Conservation (phyloP, 2,329 filamentous ascomycete genomes). For the Trichophyton schoenleinii region DNA sequence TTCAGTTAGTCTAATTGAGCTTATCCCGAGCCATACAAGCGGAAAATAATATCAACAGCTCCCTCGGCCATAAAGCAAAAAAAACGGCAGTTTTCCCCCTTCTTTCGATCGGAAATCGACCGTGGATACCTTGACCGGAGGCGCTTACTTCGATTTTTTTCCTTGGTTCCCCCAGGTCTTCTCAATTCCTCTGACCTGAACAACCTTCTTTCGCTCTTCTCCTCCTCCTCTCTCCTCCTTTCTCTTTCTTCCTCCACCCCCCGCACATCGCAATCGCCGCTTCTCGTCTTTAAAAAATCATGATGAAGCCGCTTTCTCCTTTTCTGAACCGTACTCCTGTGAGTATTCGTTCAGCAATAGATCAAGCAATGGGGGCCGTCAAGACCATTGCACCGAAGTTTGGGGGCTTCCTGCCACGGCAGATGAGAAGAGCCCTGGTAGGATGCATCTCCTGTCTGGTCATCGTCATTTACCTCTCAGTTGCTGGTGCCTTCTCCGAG, state of each 20-base stretch:
- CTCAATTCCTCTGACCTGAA: neutral
- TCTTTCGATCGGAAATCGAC: neutral
- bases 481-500: conserved; percentile 27
- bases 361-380: neutral
- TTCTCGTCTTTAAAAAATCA: neutral
- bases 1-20: neutral
- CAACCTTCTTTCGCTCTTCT: neutral
- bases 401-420: conserved; percentile 34
- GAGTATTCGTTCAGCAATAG: conserved; percentile 1
- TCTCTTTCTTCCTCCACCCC: neutral
- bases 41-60: conserved; percentile 1
- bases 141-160: neutral
- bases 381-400: conserved; percentile 1
- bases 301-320: neutral
- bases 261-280: neutral
- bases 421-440: conserved; percentile 38
- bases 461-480: conserved; percentile 37
- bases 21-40: conserved; percentile 1
- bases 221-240: neutral
- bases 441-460: conserved; percentile 36
- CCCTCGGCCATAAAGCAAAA: neutral
- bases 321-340: neutral
- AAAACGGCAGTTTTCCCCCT: neutral
- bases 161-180: conserved; percentile 1
- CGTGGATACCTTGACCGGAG: conserved; percentile 1